phyloP scores from a whole-genome alignment of 2,329 filamentous ascomycete genomes.

The Alternaria dauci region DNA sequence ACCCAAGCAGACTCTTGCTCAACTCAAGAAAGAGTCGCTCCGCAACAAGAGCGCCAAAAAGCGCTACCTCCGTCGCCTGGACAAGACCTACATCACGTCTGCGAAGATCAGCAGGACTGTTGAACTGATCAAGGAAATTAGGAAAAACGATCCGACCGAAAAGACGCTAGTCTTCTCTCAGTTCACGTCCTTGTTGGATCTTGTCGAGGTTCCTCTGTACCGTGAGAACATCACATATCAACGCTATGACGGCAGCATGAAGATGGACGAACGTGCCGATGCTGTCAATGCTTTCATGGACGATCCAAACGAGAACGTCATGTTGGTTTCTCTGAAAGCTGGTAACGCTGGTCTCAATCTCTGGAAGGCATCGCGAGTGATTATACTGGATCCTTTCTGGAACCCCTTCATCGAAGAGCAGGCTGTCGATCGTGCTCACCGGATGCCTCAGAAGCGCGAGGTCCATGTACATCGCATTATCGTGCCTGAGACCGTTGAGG shows the following conservation, averaged over 20 bases:
- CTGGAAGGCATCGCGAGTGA: conserved; percentile 81
- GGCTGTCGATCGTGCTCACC: conserved; percentile 87
- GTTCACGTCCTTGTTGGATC: conserved; percentile 80
- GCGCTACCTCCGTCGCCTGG: conserved; percentile 74
- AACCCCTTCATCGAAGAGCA: conserved; percentile 94
- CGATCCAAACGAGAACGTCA: conserved; percentile 67
- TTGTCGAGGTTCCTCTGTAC: conserved; percentile 75
- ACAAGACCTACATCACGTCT: conserved; percentile 74
- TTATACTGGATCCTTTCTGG: conserved; percentile 94
- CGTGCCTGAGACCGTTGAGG: conserved; percentile 81
- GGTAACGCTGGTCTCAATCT: conserved; percentile 89
- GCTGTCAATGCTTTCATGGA: conserved; percentile 74
- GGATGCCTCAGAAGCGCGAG: conserved; percentile 78
- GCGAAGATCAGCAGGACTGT: conserved; percentile 77
- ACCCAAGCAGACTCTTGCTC: conserved; percentile 62
- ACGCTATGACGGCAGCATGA: conserved; percentile 82
- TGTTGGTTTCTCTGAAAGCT: conserved; percentile 81
- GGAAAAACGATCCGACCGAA: conserved; percentile 63
- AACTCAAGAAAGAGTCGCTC: conserved; percentile 72
- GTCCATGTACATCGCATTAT: conserved; percentile 85
- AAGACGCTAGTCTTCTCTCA: conserved; percentile 86
- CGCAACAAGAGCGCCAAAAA: conserved; percentile 71
- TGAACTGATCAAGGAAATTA: conserved; percentile 66
- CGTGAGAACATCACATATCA: conserved; percentile 66
- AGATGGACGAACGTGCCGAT: conserved; percentile 68